Base-by-base conservation (phyloP, 1,284 basidiomycete genomes). In the Vanrija sp. region DNA sequence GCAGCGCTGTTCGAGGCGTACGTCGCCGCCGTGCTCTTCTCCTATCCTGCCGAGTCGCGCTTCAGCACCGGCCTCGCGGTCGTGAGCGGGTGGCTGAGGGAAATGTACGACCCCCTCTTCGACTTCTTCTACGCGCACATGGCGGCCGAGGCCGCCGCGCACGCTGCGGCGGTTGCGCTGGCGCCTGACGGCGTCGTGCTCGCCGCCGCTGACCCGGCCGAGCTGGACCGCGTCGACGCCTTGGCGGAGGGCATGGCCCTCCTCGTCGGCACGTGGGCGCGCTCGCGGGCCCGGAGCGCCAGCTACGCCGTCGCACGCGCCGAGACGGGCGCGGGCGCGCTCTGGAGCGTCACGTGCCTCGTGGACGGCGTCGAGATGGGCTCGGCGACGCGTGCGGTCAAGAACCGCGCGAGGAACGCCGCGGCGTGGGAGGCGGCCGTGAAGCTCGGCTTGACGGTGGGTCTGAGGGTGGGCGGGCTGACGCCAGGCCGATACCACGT, bases 1-100 rank as follows among this genome's bases (percentile, higher is more conserved):
- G 71, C 72, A 3, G 72, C 72, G 1, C 57, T 74, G n/a, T 50
- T 74, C 37, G 72, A 74, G 56, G 69, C 72, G 2, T 74, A 72
- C 56, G 72, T 74, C 31, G 71, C 72, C 41, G 72, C 56, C 3
- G 24, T 73, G 9, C 72, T 71, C 62, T 64, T 69, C 50, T 72
- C 71, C 10, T 65, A 51, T 43, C 62, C 67, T 0, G 10, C 55
- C 37, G 54, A 54, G n/a, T 49, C 60, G 6, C 57, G 66, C 16
- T 23, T 56, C 20, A 56, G 52, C 2, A 51, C 54, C 4, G 72
- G 63, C 16, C 46, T 71, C 2, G 27, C 45, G 10, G 48, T 54
- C 10, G 60, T 73, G 50, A 66, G 64, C 41, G 42, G 24, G 4
- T 73, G 72, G 72, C 63, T 73, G 20, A 53, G 68, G 47, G 72